Conservation (phyloP, 805 yeast species). For the Candida sithepensis region DNA sequence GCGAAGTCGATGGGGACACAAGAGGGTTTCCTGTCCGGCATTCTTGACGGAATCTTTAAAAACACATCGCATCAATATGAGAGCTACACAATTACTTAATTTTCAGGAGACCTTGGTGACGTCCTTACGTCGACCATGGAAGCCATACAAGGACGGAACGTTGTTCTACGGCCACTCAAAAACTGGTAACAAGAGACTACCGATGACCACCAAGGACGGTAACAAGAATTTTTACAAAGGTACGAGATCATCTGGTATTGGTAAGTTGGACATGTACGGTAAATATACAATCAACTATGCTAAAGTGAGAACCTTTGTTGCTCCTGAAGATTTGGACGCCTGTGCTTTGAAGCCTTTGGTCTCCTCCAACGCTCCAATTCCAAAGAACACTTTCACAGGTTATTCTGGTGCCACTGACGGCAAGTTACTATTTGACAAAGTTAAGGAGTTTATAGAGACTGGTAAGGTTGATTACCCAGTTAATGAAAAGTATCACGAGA, state of each 20-base stretch:
- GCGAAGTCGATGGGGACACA: too few species aligned
- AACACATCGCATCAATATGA: too few species aligned
- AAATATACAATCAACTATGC: constrained; percentile 75
- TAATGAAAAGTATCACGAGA: constrained; percentile 28
- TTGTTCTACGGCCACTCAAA: constrained; percentile 78
- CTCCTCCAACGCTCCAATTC: constrained; percentile 66
- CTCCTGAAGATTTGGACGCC: constrained; percentile 47
- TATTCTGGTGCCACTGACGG: constrained; percentile 68
- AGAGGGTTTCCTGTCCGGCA: too few species aligned
- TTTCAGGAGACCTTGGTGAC: constrained; percentile 45
- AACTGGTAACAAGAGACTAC: constrained; percentile 76
- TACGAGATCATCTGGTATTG: constrained; percentile 92
- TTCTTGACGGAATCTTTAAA: too few species aligned
- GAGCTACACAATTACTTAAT: constrained; percentile 40
- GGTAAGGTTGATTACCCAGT: constrained; percentile 50
- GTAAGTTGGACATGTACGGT: constrained; percentile 71
- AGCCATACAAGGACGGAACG: constrained; percentile 76
- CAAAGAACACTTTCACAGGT: constrained; percentile 66
- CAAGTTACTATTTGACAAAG: constrained; percentile 64
- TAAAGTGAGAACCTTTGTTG: constrained; percentile 87
- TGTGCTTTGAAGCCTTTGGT: constrained; percentile 66
- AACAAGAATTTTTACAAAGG: constrained; percentile 94
- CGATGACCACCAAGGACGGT: constrained; percentile 89
- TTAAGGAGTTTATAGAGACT: constrained; percentile 69
- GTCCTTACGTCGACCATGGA: constrained; percentile 82